Evolutionary conservation across 208 protist genomes (phyloP), one percentile per base, ranked within the genome.

Genomic region (Acanthamoeba comandoni): DNA sequence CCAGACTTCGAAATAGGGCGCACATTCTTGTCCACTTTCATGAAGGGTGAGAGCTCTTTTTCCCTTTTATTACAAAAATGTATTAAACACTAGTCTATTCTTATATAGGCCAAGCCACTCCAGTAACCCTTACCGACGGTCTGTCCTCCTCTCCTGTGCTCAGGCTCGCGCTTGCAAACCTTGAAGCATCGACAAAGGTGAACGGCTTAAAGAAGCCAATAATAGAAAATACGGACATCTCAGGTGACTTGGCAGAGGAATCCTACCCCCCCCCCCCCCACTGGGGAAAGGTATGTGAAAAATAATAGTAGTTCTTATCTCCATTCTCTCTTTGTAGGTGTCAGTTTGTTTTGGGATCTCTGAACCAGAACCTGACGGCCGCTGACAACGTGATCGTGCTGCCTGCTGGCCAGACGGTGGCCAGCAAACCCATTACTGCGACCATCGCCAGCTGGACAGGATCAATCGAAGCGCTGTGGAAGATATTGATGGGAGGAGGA

Each of bases 111-210:
- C 26, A 0, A 22, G 62, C 11, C 73, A 35, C 19, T 13, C 8
- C 39, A 12, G 49, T 84, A 7, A 84, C 73, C 5, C 39, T 84
- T 9, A 60, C 73, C 4, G 17, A 84, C 51, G 73, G 73, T 26
- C 29, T 39, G 73, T 49, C 73, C 49, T 22, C 57, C 26, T 22
- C 58, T 53, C 48, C 70, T 5, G 65, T 73, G 65, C 65, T 73
- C 65, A 13, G 31, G 31, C 22, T 19, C 65, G 65, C 65, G 5
- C 24, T 73, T 26, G 7, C 15, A 5, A 22, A 43, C 26, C 24
- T 73, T 13, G 17, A 35, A 11, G n/a, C n/a, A n/a, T n/a, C n/a
- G n/a, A n/a, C n/a, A n/a, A n/a, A n/a, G n/a, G n/a, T n/a, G n/a
- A n/a, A n/a, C n/a, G n/a, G n/a, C n/a, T n/a, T n/a, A n/a, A n/a